A percentile compares a stretch with the other conserved stretches of the same genome.
Conservation (phyloP, 2,329 filamentous ascomycete genomes). For the Chrysosporium keratinophilum region DNA sequence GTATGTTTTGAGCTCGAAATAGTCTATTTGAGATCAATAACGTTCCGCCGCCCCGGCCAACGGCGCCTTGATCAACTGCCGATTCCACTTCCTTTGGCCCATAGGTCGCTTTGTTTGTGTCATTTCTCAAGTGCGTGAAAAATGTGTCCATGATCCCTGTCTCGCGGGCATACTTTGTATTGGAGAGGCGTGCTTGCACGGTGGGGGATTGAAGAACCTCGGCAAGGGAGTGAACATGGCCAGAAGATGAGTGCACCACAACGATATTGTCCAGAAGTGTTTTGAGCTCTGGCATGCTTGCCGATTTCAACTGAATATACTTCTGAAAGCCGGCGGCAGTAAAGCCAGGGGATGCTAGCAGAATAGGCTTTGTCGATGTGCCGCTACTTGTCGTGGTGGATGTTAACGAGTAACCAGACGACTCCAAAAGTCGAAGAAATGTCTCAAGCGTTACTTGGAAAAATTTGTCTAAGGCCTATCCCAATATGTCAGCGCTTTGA, state of each 20-base stretch:
- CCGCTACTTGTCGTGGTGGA: conserved; percentile 30
- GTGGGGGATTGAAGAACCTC: conserved; percentile 76
- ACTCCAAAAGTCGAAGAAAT: conserved; percentile 67
- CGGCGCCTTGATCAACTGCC: conserved; percentile 76
- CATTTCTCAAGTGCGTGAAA: conserved; percentile 62
- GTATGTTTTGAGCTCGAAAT: conserved; percentile 73
- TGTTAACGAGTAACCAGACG: conserved; percentile 40
- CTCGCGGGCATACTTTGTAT: conserved; percentile 81
- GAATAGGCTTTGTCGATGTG: conserved; percentile 49
- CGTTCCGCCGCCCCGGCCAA: conserved; percentile 74
- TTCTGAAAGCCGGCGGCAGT: conserved; percentile 69
- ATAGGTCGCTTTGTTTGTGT: conserved; percentile 87
- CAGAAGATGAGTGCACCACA: conserved; percentile 76
- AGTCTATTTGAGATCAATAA: conserved; percentile 78
- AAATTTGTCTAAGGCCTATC: conserved; percentile 60
- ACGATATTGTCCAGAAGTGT: conserved; percentile 52
- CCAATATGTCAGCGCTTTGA: neutral
- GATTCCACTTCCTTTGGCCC: conserved; percentile 70
- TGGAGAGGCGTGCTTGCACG: conserved; percentile 63
- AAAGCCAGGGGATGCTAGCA: conserved; percentile 85
- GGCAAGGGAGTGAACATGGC: conserved; percentile 75
- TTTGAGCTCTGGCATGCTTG: conserved; percentile 51
- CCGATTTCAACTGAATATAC: conserved; percentile 55
- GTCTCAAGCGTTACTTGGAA: conserved; percentile 67
- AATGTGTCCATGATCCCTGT: conserved; percentile 78